phyloP scores from a whole-genome alignment of 2,329 filamentous ascomycete species.

The Aquanectria penicillioides region DNA sequence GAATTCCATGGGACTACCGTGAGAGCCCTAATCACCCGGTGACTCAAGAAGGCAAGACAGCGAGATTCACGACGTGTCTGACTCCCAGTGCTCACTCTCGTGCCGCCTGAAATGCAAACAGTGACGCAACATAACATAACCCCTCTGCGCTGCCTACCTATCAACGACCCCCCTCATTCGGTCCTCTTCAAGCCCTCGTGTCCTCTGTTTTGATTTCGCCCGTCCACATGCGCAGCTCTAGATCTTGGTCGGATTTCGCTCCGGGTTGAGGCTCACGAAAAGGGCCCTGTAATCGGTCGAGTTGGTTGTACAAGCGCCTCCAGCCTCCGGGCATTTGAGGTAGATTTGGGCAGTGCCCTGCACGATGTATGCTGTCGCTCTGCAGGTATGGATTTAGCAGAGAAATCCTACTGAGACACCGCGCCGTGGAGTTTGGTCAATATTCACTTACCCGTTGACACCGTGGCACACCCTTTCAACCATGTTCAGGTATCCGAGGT shows the following conservation, averaged over 20 bases:
- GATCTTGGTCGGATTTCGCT: slow-evolving; percentile 15
- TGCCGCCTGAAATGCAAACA: too few relatives aligned
- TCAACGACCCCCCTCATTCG: too few relatives aligned
- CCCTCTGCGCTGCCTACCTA: too few relatives aligned
- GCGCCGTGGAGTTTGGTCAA: neutral
- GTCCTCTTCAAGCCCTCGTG: neutral
- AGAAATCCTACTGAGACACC: neutral
- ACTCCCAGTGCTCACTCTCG: too few relatives aligned
- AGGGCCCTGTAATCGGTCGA: slow-evolving; percentile 42
- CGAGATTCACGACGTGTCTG: too few relatives aligned
- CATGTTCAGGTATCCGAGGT: slow-evolving; percentile 48
- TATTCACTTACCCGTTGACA: slow-evolving; percentile 46
- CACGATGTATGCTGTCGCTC: slow-evolving; percentile 43
- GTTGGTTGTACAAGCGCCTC: slow-evolving; percentile 39
- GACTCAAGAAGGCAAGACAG: too few relatives aligned
- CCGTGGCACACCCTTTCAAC: slow-evolving; percentile 57
- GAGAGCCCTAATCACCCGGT: too few relatives aligned
- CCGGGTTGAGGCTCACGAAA: slow-evolving; percentile 46
- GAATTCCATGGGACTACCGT: too few relatives aligned
- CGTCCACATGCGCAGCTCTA: neutral
- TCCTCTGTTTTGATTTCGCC: neutral
- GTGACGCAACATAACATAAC: too few relatives aligned
- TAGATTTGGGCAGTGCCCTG: slow-evolving; percentile 40
- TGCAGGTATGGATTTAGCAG: slow-evolving; percentile 25
- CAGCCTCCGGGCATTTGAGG: slow-evolving; percentile 31